Conservation (phyloP, 2,329 filamentous ascomycete genomes). For the Neofusicoccum kwambonambiense region DNA sequence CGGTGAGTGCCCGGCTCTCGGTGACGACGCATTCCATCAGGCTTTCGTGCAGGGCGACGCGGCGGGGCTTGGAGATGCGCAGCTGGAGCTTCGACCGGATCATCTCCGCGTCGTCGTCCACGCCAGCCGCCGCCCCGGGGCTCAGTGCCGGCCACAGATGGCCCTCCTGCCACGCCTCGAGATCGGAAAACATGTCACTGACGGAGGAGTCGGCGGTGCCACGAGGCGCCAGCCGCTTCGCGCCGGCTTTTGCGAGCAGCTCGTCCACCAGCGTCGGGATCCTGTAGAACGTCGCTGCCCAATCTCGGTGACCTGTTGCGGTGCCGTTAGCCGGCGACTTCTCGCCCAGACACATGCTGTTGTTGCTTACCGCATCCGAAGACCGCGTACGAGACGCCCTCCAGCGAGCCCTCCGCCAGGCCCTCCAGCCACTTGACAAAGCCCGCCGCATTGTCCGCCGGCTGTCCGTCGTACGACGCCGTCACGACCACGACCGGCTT, state of each 20-base stretch:
- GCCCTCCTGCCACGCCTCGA: constrained; percentile 42
- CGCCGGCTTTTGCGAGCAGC: constrained; percentile 31
- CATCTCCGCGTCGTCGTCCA: constrained; percentile 25
- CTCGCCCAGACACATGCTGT: too few species aligned
- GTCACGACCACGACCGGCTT: constrained; percentile 42
- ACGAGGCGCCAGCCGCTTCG: constrained; percentile 30
- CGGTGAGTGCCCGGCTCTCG: constrained; percentile 30
- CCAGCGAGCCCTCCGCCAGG: constrained; percentile 29
- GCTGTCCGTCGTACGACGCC: constrained; percentile 44
- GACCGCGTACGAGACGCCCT: constrained; percentile 39
- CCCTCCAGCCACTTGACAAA: constrained; percentile 42
- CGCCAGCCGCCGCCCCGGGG: too few species aligned
- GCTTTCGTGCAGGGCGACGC: constrained; percentile 35
- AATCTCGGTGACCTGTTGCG: constrained; percentile 35
- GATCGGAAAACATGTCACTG: constrained; percentile 42
- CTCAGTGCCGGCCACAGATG: constrained; percentile 33
- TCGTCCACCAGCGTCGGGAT: constrained; percentile 39
- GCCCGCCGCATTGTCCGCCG: constrained; percentile 43
- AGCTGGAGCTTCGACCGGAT: constrained; percentile 25
- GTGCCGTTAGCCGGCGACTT: too few species aligned
- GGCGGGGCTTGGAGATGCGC: constrained; percentile 24
- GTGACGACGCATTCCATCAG: constrained; percentile 37
- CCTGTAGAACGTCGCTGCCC: constrained; percentile 42
- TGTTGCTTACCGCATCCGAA: constrained; percentile 37
- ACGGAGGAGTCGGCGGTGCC: constrained; percentile 37